Base-by-base conservation (phyloP, 305 asterid species). In the Lippia alba region DNA sequence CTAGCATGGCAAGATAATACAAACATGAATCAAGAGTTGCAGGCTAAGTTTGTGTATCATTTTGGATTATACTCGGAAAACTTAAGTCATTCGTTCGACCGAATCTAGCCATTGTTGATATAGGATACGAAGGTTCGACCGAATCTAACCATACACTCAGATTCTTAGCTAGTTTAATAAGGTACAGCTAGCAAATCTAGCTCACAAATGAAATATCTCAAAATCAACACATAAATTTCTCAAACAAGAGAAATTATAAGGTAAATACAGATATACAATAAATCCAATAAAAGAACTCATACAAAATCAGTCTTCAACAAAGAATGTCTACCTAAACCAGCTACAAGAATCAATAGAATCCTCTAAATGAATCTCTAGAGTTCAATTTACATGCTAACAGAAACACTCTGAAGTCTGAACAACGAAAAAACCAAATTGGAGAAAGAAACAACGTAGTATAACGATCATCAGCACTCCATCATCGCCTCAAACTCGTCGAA, bases 401-500 rank as follows among this genome's bases (percentile, higher is more conserved):
- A 55, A 24, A 55, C 5, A 11, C 60, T 12, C 41, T 34, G 40
- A 34, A n/a, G n/a, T 34, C 40, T 34, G 6, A 34, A 34, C 40
- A 34, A 3, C 3, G 41, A 36, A 8, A 5, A 55, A 55, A 17
- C 32, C 36, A 55, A 24, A 24, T 3, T 3, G 30, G 30, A 24
- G 30, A 24, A 20, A 20, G 12, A 19, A 54, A 20, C 60, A 39
- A 55, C 39, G 60, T 10, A 34, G 39, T 55, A 36, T 8, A 55
- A n/a, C 1, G 54, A 48, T 48, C 0, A 24, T 67, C 61, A 79
- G 7, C 61, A 71, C 16, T 77, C 59, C 96, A 89, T 89, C 96
- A 91, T 91, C 36, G 76, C 51, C 76, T 79, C 59, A 62, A 91
- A 91, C 82, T 91, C 97, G 1, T 89, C 70, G 75, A 91, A 87